Base-by-base conservation (phyloP, 352 stramenopile species). In the Globisporangium okanoganense region DNA sequence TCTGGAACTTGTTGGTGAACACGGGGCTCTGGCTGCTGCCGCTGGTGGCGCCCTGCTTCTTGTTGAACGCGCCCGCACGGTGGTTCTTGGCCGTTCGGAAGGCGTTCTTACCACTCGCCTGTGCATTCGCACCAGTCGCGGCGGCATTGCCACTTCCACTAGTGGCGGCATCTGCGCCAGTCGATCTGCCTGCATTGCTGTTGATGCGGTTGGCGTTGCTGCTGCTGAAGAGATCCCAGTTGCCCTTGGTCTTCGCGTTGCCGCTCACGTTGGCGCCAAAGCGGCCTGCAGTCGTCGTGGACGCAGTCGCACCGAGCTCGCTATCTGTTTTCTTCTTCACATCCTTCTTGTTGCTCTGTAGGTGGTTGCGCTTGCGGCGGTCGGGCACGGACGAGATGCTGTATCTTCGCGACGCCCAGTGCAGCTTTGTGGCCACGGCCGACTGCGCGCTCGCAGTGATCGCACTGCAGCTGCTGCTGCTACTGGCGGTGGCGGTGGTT, bases 1-100 rank as follows among this genome's bases (percentile, higher is more conserved):
- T 92, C 70, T 90, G 80, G 54, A 92, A 92, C 67, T 92, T 90
- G 74, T 92, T 89, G 22, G 83, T 90, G 57, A 89, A 90, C 45
- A 89, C 76, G 5, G 70, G 67, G 16, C 50, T 57, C 45, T 87
- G 62, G 41, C 57, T 50, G 22, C 44, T 50, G 20, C 60, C 60
- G 48, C 10, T 27, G 9, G 36, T 29, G n/a, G 36, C 40, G 14
- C 31, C 50, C 36, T 56, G 43, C 25, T 58, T 64, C 40, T 79
- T 76, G 52, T 70, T 73, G 29, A 65, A 65, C 20, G 40, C 51
- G 20, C 51, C 51, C 14, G 18, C 51, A 22, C 58, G 58, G 5
- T 40, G 49, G 40, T 24, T 59, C 51, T 60, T 60, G 29, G 54
- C 49, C 36, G 62, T 67, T 5, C 59, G 61, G 36, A 63, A 64